phyloP scores from a whole-genome alignment of 2,329 filamentous ascomycete species.

The Didymella glomerata region DNA sequence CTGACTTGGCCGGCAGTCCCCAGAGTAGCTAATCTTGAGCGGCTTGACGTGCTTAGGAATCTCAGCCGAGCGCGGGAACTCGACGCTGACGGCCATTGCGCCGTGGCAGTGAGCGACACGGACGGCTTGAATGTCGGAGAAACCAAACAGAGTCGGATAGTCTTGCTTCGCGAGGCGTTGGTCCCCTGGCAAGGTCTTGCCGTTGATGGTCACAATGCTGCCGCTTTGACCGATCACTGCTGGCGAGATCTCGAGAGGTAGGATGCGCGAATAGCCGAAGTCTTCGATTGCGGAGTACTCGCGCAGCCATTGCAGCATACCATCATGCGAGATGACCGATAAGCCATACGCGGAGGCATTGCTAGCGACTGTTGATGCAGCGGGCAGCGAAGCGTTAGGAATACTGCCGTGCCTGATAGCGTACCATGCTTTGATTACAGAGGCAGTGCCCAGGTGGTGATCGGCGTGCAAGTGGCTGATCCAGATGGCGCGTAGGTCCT shows the following conservation, averaged over 20 bases:
- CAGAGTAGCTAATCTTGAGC: slow-evolving; percentile 91
- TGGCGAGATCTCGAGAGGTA: slow-evolving; percentile 58
- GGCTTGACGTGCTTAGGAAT: slow-evolving; percentile 52
- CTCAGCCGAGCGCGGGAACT: slow-evolving; percentile 66
- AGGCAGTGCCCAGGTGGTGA: slow-evolving; percentile 87
- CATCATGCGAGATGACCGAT: slow-evolving; percentile 70
- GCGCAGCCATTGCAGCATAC: slow-evolving; percentile 77
- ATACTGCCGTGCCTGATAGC: slow-evolving; percentile 59
- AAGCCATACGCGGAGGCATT: slow-evolving; percentile 34
- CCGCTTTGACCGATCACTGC: slow-evolving; percentile 27
- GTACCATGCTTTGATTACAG: slow-evolving; percentile 84
- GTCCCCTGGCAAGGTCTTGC: slow-evolving; percentile 11
- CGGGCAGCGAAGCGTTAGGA: slow-evolving; percentile 36
- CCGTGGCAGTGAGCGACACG: slow-evolving; percentile 80
- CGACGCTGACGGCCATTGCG: slow-evolving; percentile 78
- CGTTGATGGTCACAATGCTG: slow-evolving; percentile 42
- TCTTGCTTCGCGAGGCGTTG: slow-evolving; percentile 24
- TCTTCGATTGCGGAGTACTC: slow-evolving; percentile 84
- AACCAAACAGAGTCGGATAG: slow-evolving; percentile 63
- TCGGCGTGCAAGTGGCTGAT: slow-evolving; percentile 97
- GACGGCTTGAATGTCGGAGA: slow-evolving; percentile 72
- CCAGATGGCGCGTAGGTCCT: slow-evolving; percentile 81
- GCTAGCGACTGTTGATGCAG: slow-evolving; percentile 49
- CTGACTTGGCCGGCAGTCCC: slow-evolving; percentile 80
- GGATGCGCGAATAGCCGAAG: slow-evolving; percentile 71